These are phyloP conservation scores for Neurospora crassa DNA, from an alignment of 2,329 filamentous ascomycete genomes.

Conservation along the genomic window DNA sequence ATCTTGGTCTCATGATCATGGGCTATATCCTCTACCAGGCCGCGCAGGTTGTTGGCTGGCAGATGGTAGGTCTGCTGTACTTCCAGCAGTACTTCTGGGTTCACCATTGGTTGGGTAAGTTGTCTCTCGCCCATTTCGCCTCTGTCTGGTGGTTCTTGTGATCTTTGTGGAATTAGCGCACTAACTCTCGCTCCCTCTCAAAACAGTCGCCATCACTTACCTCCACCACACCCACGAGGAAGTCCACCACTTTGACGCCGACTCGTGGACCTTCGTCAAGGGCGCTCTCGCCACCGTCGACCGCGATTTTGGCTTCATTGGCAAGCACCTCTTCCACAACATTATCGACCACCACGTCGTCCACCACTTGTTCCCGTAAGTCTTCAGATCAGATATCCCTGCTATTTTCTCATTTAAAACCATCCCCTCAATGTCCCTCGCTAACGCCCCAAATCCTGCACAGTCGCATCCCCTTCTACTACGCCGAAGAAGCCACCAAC, in stretches of 20 bases:
- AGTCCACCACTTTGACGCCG: conserved; percentile 48
- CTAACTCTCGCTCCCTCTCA: not conserved
- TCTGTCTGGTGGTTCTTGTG: too few relatives aligned
- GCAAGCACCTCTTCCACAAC: conserved; percentile 55
- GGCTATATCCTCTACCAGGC: conserved; percentile 40
- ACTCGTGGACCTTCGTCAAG: conserved; percentile 52
- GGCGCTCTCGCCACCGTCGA: conserved; percentile 55
- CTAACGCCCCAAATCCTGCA: conserved; percentile 1
- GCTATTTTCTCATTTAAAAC: too few relatives aligned
- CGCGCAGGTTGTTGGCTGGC: conserved; percentile 42
- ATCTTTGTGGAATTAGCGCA: not conserved
- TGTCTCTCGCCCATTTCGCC: not conserved
- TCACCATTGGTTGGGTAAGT: conserved; percentile 91
- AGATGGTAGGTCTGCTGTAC: conserved; percentile 50
- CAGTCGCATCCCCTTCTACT: conserved; percentile 48
- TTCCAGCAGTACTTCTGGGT: conserved; percentile 74
- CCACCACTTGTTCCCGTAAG: conserved; percentile 51
- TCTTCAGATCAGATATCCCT: not conserved
- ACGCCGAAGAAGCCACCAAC: conserved; percentile 48
- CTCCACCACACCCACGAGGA: conserved; percentile 61
- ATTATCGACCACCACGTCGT: conserved; percentile 57
- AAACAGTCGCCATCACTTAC: conserved; percentile 60
- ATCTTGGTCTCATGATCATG: conserved; percentile 48
- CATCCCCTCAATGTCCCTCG: not conserved
- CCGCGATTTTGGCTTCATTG: conserved; percentile 55